Evolutionary conservation across 169 alveolate genomes (phyloP).

Genomic region (Eimeria falciformis): DNA sequence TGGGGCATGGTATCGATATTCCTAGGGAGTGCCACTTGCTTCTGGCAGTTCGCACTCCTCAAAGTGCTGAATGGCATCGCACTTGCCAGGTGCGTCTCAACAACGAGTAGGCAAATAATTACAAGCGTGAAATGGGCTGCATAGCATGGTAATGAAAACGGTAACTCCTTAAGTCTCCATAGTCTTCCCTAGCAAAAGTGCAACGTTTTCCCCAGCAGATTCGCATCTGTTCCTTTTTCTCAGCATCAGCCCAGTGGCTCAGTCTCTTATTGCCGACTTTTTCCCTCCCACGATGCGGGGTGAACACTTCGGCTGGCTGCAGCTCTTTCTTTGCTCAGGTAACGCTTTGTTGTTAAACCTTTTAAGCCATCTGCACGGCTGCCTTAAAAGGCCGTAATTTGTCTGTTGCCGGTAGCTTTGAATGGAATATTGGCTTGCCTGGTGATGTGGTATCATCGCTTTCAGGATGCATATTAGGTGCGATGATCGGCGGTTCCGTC

Average conservation of each 20-base stretch:
- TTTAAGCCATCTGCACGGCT: background rate
- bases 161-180: too few relatives aligned
- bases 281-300: constrained; percentile 86
- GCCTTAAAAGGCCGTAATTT: background rate
- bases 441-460: too few relatives aligned
- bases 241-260: constrained; percentile 89
- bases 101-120: background rate
- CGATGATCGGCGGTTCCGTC: constrained; percentile 75
- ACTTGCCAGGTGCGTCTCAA: constrained; percentile 80
- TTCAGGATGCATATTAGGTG: constrained; percentile 77
- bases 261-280: constrained; percentile 88
- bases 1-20: constrained; percentile 90
- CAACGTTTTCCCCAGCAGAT: background rate
- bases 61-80: constrained; percentile 89
- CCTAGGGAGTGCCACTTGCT: constrained; percentile 84
- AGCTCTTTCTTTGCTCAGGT: constrained; percentile 81
- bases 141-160: background rate
- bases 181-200: too few relatives aligned
- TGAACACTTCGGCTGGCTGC: constrained; percentile 88
- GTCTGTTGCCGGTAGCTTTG: too few relatives aligned
- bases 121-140: background rate
- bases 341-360: background rate
- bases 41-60: constrained; percentile 85
- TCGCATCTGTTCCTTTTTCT: background rate
- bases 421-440: too few relatives aligned